Conservation (phyloP, 192 early-diverging fungal species). For the Pecoramyces ruminantium region DNA sequence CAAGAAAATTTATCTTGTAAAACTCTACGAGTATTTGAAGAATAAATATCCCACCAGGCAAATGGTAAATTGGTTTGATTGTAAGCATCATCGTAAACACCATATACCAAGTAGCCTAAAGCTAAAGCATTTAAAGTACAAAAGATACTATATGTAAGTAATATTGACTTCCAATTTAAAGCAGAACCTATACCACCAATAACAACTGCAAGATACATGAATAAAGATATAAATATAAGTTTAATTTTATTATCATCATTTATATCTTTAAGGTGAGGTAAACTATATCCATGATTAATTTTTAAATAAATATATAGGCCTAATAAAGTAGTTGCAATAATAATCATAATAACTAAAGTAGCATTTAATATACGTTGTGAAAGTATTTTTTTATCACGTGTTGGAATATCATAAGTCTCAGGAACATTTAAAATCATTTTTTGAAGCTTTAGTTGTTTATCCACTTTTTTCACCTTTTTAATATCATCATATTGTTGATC, state of each 20-base stretch:
- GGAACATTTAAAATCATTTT: background rate
- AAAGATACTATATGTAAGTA: background rate
- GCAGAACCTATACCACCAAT: background rate
- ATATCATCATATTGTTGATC: background rate
- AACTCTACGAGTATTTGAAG: background rate
- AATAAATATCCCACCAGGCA: background rate
- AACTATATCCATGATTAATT: background rate
- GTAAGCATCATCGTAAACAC: background rate
- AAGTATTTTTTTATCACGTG: background rate
- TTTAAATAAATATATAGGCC: background rate
- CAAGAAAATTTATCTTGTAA: background rate
- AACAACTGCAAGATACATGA: background rate
- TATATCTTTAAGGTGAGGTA: background rate
- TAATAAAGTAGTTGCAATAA: background rate
- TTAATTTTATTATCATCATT: background rate
- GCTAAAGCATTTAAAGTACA: background rate
- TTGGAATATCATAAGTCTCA: background rate
- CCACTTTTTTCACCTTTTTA: background rate
- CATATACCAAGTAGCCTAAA: background rate
- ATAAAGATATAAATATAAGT: background rate
- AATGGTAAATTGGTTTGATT: background rate
- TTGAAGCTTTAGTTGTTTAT: background rate
- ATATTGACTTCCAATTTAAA: background rate
- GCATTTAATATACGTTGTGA: background rate
- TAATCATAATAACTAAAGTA: background rate